Base-by-base conservation (phyloP, 257 asterid species). In the Mentha longifolia region DNA sequence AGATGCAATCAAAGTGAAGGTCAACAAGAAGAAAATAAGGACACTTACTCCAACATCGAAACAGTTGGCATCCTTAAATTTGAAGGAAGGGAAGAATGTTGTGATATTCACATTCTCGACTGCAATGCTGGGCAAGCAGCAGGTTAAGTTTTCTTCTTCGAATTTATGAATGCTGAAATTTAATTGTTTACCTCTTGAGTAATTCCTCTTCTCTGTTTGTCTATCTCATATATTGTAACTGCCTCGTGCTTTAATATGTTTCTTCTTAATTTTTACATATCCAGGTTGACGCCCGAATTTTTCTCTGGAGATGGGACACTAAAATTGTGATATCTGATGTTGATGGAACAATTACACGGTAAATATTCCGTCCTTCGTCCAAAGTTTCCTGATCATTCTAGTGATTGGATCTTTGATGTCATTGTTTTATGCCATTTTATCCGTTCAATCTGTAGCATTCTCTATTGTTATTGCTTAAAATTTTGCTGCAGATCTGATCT, bases 341-440 rank as follows among this genome's bases (percentile, higher is more conserved):
- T 64, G 99, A 95, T 77, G 99, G 99, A 70, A 95, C 99, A 55
- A 95, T 95, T 79, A 95, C 99, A 17, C 76, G 97, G 99, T 95
- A 79, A 70, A 64, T 7, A 47, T 74, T 67, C 46, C 22, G 47
- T 75, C 64, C 35, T 51, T 54, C 70, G 31, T 71, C 43, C 39
- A 55, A 41, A 42, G 65, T 55, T 43, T 14, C 50, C 43, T 12
- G 41, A 39, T 39, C 20, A 16, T 64, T 72, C 33, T 19, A 71
- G 33, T 71, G 60, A 11, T 52, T 47, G 19, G 63, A 31, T 55
- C 30, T 16, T 51, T 65, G 50, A 70, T 65, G 37, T 65, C 61
- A n/a, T 35, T 16, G 43, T 13, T 74, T 42, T 47, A n/a, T 13
- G 39, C 13, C 54, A 12, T 61, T 57, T 11, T 62, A 59, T 67